Evolutionary conservation across 495 filamentous ascomycete species (phyloP), one percentile per base, ranked within the genome.

Genomic region (Evernia prunastri): DNA sequence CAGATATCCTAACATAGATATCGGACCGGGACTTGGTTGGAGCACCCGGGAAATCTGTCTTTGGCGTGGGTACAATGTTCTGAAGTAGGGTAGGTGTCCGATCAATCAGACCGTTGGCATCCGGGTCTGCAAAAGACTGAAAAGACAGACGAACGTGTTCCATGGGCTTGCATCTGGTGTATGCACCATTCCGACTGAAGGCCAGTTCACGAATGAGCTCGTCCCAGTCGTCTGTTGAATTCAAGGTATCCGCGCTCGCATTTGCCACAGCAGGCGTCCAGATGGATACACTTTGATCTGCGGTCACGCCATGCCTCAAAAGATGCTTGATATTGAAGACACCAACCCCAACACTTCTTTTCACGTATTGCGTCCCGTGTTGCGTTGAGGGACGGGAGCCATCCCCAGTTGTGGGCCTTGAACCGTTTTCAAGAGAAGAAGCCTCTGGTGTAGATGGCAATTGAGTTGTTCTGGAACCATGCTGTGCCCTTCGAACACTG

Each of bases 31-130:
- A 81, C 69, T 89, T 89, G 0, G 88, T 90, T 1, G 94, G 94
- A 11, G 91, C 92, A 25, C 92, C 92, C 4, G 94, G 87, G 75
- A 99, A 99, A n/a, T 91, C 93, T 69, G 96, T 91, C 72, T 93
- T 91, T 66, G 81, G 84, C 9, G 92, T 93, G 67, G 86, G 87
- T 64, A 81, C 81, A 63, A 97, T 83, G 49, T 86, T 85, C 60
- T 95, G 89, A 42, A 97, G 83, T 8, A 95, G 77, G 0, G 94
- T 97, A 12, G 93, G 95, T 18, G 92, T 97, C 54, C 86, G 83
- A 64, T 87, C 87, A 63, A 97, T 86, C 36, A 99, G 82, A 3
- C 75, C 78, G 67, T 92, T 91, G 0, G 90, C 84, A 68, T 97
- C 91, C 9, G 86, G 79, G 62, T 82, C 78, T 31, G 82, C 79